These are phyloP conservation scores for Cladophialophora exuberans DNA, from an alignment of 2,329 filamentous ascomycete genomes.

Conservation along the genomic window DNA sequence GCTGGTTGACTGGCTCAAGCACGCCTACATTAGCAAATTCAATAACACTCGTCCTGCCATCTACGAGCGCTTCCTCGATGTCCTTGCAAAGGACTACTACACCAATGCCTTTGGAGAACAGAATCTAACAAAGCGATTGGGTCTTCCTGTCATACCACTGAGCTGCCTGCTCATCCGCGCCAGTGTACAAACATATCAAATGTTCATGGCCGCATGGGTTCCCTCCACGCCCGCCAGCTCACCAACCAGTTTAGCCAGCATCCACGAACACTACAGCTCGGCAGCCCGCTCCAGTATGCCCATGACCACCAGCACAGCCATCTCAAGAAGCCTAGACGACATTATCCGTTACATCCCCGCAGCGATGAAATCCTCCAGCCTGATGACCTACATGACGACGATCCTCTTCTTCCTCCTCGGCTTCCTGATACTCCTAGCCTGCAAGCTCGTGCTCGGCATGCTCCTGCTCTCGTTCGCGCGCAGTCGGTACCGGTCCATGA, in stretches of 20 bases:
- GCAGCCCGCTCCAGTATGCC: slow-evolving; percentile 66
- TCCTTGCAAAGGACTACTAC: slow-evolving; percentile 97
- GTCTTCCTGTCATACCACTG: slow-evolving; percentile 86
- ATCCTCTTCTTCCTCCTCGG: slow-evolving; percentile 80
- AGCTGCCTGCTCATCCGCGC: slow-evolving; percentile 94
- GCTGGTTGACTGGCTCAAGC: slow-evolving; percentile 95
- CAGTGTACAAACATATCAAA: slow-evolving; percentile 93
- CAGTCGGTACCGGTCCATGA: slow-evolving; percentile 80
- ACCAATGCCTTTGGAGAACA: slow-evolving; percentile 92
- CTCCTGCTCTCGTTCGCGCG: slow-evolving; percentile 77
- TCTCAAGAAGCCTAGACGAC: slow-evolving; percentile 42
- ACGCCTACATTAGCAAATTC: slow-evolving; percentile 97
- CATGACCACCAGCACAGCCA: slow-evolving; percentile 61
- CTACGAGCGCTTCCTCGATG: slow-evolving; percentile 87
- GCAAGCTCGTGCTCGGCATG: slow-evolving; percentile 90
- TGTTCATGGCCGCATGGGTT: slow-evolving; percentile 90
- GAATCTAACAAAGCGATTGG: slow-evolving; percentile 84
- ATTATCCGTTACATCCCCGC: slow-evolving; percentile 47
- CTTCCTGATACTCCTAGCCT: slow-evolving; percentile 81
- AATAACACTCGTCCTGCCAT: slow-evolving; percentile 93
- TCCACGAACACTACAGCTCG: slow-evolving; percentile 51
- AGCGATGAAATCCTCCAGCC: slow-evolving; percentile 46
- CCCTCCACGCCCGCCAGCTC: slow-evolving; percentile 49
- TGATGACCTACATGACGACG: slow-evolving; percentile 67
- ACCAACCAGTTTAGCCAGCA: slow-evolving; percentile 45